Evolutionary conservation across 2,329 filamentous ascomycete genomes (phyloP), one percentile per base, ranked within the genome.

Genomic region (Pestalotiopsis sp.): DNA sequence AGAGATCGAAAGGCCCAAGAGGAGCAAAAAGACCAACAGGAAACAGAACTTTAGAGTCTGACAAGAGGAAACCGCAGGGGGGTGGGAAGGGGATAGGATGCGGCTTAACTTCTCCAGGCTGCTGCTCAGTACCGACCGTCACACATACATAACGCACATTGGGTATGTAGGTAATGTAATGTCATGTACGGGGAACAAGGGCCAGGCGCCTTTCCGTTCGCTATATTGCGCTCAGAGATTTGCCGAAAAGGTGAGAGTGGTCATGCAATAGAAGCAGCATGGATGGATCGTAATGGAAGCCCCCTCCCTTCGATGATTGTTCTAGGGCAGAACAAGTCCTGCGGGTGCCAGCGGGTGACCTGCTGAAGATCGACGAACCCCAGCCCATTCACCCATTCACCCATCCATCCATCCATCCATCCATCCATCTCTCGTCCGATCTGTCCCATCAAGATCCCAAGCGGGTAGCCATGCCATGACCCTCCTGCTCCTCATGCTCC

Each of bases 291-390:
- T 52, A 52, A n/a, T 52, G 45, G 45, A 52, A 52, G 45, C 45
- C 45, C 45, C 7, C 17, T n/a, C 45, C 6, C 45, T 52, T 52
- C 45, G 45, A 52, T 52, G 45, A 52, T n/a, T 52, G 45, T 52
- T 52, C 45, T 52, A 52, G 45, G 45, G 45, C 45, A 52, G 45
- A 45, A 52, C 45, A 52, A n/a, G 45, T 52, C 45, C 45, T 52
- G 45, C 45, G 45, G 17, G 17, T n/a, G 23, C 36, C 23, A 45
- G 20, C 23, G 39, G 62, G 20, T 39, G 39, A 25, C 62, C 20
- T 20, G 62, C 62, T 64, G 38, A 64, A 64, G 62, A 64, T 64
- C 62, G 41, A 20, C 36, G n/a, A 41, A 45, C 14, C 59, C 59
- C 31, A 36, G 59, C n/a, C 59, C 31, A 61, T 61, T 31, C 27